Base-by-base conservation (phyloP, 768 basidiomycete species). In the Hemileccinum impolitum region DNA sequence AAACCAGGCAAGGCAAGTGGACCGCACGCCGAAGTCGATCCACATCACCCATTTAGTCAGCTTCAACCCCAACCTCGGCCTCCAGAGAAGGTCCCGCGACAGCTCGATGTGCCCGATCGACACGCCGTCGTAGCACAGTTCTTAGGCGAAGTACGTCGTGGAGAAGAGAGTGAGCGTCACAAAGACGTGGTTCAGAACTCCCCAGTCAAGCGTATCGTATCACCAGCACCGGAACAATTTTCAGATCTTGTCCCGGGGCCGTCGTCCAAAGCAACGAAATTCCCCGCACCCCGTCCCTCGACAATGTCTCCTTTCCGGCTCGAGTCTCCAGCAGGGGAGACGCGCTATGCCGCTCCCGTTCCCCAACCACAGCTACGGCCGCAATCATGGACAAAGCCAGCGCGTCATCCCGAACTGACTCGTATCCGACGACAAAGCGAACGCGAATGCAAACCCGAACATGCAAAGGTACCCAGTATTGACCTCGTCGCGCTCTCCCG, bases 21-120 rank as follows among this genome's bases (percentile, higher is more conserved):
- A 44, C 38, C 30, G 18, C 37, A 9, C 6, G 39, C 6, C 34
- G 10, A 32, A 30, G 40, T 25, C 19, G 6, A 35, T 1, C 12
- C 9, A 19, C 56, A 48, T 18, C 62, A 64, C 26, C 4, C 55
- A 17, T 63, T 63, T 31, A 55, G 52, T 43, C 62, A 58, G 13
- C 26, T 18, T 0, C 37, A 28, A 25, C 23, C 37, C 2, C 45
- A 13, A 14, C 21, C 50, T 9, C 26, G 6, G 17, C 28, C 35
- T 26, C 8, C 14, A 18, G 11, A 39, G 12, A 7, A 17, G 4
- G 21, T n/a, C 19, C 19, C n/a, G 1, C 32, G 10, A 9, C 23
- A 23, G 23, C 23, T 23, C 23, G 23, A 23, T 23, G 23, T 6
- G 3, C n/a, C 18, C 4, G 39, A 53, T 32, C 52, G 19, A 53